phyloP scores from a whole-genome alignment of 305 asterid species.

The Fraxinus paxiana region DNA sequence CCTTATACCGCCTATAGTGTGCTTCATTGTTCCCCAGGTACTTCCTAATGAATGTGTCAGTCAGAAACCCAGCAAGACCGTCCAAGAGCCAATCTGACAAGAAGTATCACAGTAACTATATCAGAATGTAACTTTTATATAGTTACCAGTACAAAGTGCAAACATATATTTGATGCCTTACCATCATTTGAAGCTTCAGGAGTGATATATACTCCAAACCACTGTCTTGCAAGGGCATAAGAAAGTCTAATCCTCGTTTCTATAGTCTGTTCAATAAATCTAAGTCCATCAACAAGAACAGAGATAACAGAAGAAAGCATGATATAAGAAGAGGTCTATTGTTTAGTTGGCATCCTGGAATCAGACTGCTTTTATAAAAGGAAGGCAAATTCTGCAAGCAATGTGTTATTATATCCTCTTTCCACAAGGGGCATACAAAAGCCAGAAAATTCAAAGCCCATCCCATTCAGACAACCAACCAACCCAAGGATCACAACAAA shows the following conservation, averaged over 20 bases:
- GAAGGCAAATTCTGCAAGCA: background rate
- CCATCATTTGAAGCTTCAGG: constrained; percentile 92
- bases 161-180: constrained; percentile 34
- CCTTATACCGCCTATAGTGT: constrained; percentile 95
- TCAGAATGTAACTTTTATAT: constrained; percentile 24
- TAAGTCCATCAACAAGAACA: constrained; percentile 34
- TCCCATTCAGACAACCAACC: background rate
- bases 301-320: constrained; percentile 12
- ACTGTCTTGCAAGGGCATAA: constrained; percentile 90
- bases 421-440: background rate
- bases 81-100: constrained; percentile 93
- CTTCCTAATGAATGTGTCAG: constrained; percentile 79
- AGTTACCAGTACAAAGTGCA: constrained; percentile 6
- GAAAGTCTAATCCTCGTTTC: constrained; percentile 90
- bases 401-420: background rate
- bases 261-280: constrained; percentile 63
- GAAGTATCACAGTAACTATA: constrained; percentile 29
- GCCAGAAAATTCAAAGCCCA: background rate
- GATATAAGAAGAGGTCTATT: background rate
- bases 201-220: constrained; percentile 94
- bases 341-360: constrained; percentile 5
- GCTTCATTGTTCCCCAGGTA: constrained; percentile 97
- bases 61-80: constrained; percentile 92
- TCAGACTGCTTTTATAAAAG: background rate
- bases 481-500: background rate